Conservation (phyloP, 1,284 basidiomycete genomes). For the Rhodotorula sp. region DNA sequence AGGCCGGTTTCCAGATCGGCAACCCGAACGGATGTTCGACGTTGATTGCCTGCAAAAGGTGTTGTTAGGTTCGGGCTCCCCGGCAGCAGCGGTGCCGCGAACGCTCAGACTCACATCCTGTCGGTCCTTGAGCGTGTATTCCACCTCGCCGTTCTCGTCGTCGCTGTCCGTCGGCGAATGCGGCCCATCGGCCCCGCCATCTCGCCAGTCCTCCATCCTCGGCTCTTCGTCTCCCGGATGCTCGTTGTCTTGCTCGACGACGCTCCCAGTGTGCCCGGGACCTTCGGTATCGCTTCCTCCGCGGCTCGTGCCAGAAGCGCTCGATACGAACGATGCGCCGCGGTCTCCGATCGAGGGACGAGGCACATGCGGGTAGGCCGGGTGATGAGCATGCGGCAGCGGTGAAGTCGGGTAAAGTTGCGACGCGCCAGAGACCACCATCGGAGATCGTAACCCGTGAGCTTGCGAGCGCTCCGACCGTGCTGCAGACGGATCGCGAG, state of each 20-base stretch:
- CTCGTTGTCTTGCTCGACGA: conserved; percentile 44
- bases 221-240: conserved; percentile 43
- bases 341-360: conserved; percentile 19
- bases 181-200: conserved; percentile 23
- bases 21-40: conserved; percentile 99
- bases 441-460: conserved; percentile 9
- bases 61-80: not conserved
- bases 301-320: not conserved
- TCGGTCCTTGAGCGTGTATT: conserved; percentile 86
- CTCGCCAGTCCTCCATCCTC: conserved; percentile 40
- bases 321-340: conserved; percentile 37
- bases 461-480: conserved; percentile 10
- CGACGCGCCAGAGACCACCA: not conserved
- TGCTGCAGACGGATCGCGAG: conserved; percentile 17
- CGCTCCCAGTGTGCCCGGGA: conserved; percentile 9
- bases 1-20: conserved; percentile 98
- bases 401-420: conserved; percentile 1
- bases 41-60: conserved; percentile 66
- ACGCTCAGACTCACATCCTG: conserved; percentile 73
- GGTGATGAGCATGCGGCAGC: conserved; percentile 4
- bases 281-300: conserved; percentile 20
- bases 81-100: no score
- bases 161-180: conserved; percentile 9
- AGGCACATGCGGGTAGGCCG: not conserved
- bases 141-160: conserved; percentile 63